Conservation (phyloP, 1,284 basidiomycete species). For the Ustilago loliicola region DNA sequence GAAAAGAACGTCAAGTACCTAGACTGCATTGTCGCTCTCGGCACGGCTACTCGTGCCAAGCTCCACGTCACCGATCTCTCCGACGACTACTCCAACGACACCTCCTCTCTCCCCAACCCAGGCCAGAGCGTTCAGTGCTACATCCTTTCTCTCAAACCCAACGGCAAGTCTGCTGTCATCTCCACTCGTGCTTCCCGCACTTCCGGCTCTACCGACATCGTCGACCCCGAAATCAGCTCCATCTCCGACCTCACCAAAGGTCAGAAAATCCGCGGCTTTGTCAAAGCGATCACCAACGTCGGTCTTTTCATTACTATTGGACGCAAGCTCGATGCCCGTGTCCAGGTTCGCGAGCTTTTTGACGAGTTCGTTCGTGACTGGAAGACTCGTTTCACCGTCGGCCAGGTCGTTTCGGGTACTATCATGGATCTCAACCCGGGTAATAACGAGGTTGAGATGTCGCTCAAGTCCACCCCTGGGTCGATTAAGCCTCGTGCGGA, state of each 20-base stretch:
- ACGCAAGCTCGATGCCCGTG: slow-evolving; percentile 84
- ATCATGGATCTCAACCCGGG: slow-evolving; percentile 79
- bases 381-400: slow-evolving; percentile 83
- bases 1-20: slow-evolving; percentile 46
- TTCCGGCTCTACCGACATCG: slow-evolving; percentile 17
- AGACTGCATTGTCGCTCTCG: slow-evolving; percentile 49
- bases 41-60: slow-evolving; percentile 43
- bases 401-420: slow-evolving; percentile 88
- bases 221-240: slow-evolving; percentile 72
- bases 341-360: slow-evolving; percentile 89
- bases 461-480: slow-evolving; percentile 75
- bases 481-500: slow-evolving; percentile 72
- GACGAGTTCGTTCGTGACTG: slow-evolving; percentile 90
- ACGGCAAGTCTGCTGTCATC: slow-evolving; percentile 39
- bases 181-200: slow-evolving; percentile 45
- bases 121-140: slow-evolving; percentile 80
- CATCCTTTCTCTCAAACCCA: slow-evolving; percentile 78
- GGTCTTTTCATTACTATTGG: slow-evolving; percentile 93
- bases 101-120: slow-evolving; percentile 76
- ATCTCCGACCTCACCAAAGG: slow-evolving; percentile 78
- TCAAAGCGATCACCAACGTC: slow-evolving; percentile 83
- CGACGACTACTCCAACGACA: slow-evolving; percentile 77
- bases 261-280: slow-evolving; percentile 81
- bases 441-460: slow-evolving; percentile 86
- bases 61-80: slow-evolving; percentile 77